A percentile compares a stretch with the other conserved stretches of the same genome.
Evolutionary conservation across 345 rosid genomes (phyloP).

Genomic region (Iberis pinnata): DNA sequence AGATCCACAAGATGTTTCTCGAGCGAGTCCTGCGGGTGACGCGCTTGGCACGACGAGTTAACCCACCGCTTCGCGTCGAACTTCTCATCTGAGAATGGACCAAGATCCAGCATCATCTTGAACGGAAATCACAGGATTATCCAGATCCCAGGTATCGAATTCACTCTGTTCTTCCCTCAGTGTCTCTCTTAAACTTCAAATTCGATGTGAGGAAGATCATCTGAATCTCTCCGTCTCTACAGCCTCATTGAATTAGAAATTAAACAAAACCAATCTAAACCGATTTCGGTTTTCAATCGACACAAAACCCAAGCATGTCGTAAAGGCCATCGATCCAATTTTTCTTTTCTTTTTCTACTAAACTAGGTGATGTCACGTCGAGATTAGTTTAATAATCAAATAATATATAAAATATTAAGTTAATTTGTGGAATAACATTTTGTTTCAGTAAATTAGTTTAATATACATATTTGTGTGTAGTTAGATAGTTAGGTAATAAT

Average conservation of each 20-base stretch:
- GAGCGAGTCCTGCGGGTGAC: conserved; percentile 77
- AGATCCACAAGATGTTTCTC: conserved; percentile 92
- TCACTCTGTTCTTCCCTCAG: not conserved
- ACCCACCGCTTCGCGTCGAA: conserved; percentile 97
- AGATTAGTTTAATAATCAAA: too few relatives aligned
- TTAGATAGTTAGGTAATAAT: too few relatives aligned
- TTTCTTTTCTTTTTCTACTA: too few relatives aligned
- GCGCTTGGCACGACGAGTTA: conserved; percentile 68
- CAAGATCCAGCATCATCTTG: conserved; percentile 78
- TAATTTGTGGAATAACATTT: too few relatives aligned
- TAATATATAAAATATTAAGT: too few relatives aligned
- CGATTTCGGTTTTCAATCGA: not conserved
- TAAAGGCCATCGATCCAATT: too few relatives aligned
- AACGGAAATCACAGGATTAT: not conserved
- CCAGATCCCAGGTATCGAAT: not conserved
- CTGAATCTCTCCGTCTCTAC: too few relatives aligned
- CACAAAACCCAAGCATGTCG: too few relatives aligned
- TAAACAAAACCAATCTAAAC: not conserved
- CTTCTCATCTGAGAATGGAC: conserved; percentile 86
- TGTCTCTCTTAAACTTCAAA: not conserved
- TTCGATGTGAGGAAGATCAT: not conserved
- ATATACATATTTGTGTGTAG: too few relatives aligned
- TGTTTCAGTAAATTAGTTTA: too few relatives aligned
- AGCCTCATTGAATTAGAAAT: too few relatives aligned
- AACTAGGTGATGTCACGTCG: too few relatives aligned